Evolutionary conservation across 208 protist species (phyloP).

Genomic region (Trypanosoma cruzi): DNA sequence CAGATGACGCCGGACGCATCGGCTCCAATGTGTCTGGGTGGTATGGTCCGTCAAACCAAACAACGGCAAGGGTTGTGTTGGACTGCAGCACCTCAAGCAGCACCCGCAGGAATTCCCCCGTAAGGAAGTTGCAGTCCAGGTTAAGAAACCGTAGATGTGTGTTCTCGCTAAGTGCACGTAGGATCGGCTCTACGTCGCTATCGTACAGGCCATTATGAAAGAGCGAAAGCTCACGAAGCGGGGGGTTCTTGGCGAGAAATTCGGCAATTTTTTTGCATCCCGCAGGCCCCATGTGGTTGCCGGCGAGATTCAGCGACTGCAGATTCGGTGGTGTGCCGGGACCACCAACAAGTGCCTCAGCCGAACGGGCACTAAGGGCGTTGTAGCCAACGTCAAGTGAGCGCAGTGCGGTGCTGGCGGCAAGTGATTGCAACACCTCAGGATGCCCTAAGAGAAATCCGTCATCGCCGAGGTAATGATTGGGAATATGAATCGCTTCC

Average conservation of each 20-base stretch:
- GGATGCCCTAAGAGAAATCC: constrained; percentile 26
- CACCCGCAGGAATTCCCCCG: constrained; percentile 28
- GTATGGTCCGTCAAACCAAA: constrained; percentile 44
- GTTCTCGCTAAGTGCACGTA: constrained; percentile 46
- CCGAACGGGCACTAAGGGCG: constrained; percentile 26
- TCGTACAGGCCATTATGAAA: constrained; percentile 72
- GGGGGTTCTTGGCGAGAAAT: constrained; percentile 43
- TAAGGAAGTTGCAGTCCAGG: constrained; percentile 49
- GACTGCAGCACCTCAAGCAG: constrained; percentile 38
- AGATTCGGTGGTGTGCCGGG: constrained; percentile 27
- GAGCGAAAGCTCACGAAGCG: constrained; percentile 52
- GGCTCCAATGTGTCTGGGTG: constrained; percentile 34
- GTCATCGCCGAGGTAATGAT: constrained; percentile 50
- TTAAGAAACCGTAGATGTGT: constrained; percentile 45
- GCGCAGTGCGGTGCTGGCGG: constrained; percentile 33
- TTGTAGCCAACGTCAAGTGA: constrained; percentile 70
- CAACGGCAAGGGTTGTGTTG: constrained; percentile 41
- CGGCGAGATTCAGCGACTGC: constrained; percentile 48
- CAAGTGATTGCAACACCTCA: constrained; percentile 34
- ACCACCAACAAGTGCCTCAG: constrained; percentile 35
- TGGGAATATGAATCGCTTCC: constrained; percentile 36
- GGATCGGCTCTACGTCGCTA: constrained; percentile 40
- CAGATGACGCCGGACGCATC: constrained; percentile 2
- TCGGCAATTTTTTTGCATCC: constrained; percentile 22
- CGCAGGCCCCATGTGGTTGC: constrained; percentile 49